Conservation (phyloP, 1,139 yeast species). For the Suhomyces panamericanus region DNA sequence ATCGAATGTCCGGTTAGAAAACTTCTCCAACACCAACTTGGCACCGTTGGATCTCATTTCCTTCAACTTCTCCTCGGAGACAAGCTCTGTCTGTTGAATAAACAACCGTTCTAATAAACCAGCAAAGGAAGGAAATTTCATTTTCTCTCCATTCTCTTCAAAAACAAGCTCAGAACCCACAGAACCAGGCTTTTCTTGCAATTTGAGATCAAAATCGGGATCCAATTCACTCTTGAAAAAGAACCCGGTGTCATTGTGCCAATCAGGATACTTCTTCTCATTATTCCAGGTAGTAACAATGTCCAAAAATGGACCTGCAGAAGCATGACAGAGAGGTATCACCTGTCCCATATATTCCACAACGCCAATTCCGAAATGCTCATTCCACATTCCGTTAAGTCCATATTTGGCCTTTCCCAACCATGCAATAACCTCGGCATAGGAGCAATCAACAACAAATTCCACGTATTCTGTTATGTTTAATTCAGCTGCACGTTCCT, state of each 20-base stretch:
- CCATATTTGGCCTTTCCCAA: constrained; percentile 71
- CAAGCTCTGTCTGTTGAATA: constrained; percentile 39
- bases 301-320: constrained; percentile 91
- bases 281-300: constrained; percentile 50
- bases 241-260: constrained; percentile 61
- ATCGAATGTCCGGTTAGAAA: constrained; percentile 67
- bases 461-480: constrained; percentile 53
- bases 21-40: constrained; percentile 54
- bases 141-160: constrained; percentile 6
- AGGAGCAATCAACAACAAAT: constrained; percentile 76
- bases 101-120: constrained; percentile 40
- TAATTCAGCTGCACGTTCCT: constrained; percentile 45
- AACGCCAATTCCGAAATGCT: constrained; percentile 97
- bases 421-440: constrained; percentile 56
- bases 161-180: not conserved
- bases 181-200: constrained; percentile 4
- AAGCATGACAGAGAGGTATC: constrained; percentile 87
- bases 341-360: constrained; percentile 87
- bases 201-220: constrained; percentile 59
- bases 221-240: constrained; percentile 61
- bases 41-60: constrained; percentile 54
- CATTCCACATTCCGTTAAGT: constrained; percentile 98
- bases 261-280: constrained; percentile 16
- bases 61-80: constrained; percentile 34
- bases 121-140: constrained; percentile 43